Percentiles rank a stretch among this genome's conserved stretches.
Evolutionary conservation across 306 rosid species (phyloP).

Genomic region (Malus domestica): ASM211411v1 NC_041800.1:7707501-7708000

Average conservation of each 20-base stretch:
- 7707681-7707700: neutral
- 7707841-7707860: too few relatives aligned
- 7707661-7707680: neutral
- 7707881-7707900: neutral
- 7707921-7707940: neutral
- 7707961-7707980: neutral
- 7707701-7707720: neutral
- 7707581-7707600: neutral
- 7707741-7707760: neutral
- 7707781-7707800: neutral
- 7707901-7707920: neutral
- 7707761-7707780: neutral
- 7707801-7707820: neutral
- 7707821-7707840: too few relatives aligned
- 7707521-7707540: neutral
- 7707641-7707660: neutral
- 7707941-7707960: neutral
- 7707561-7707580: neutral
- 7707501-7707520: neutral
- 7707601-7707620: slow-evolving; percentile 9
- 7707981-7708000: neutral
- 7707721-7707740: neutral
- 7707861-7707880: neutral
- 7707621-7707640: neutral
- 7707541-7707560: neutral